Evolutionary conservation across 805 yeast genomes (phyloP).

Genomic region (Metschnikowia borealis): DNA sequence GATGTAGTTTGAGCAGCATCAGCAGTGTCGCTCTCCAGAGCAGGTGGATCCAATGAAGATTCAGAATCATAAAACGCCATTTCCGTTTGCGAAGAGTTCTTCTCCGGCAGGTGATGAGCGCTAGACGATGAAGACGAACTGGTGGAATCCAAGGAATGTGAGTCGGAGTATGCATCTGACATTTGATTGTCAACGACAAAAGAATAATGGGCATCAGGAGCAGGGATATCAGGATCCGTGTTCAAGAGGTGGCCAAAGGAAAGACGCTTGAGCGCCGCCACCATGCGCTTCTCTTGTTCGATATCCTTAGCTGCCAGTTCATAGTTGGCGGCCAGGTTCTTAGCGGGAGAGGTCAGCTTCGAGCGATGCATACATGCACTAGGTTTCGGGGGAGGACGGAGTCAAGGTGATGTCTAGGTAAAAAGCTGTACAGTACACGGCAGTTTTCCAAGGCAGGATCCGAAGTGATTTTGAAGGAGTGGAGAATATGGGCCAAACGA

Average conservation of each 20-base stretch:
- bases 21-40: background rate
- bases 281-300: slow-evolving; percentile 69
- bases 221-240: slow-evolving; percentile 71
- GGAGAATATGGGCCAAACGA: background rate
- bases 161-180: slow-evolving; percentile 4
- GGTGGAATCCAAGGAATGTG: background rate
- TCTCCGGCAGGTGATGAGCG: background rate
- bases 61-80: background rate
- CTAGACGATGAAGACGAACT: background rate
- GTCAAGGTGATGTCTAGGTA: background rate
- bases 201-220: slow-evolving; percentile 22
- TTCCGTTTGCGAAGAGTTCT: background rate
- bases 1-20: background rate
- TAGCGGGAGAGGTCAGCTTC: slow-evolving; percentile 12
- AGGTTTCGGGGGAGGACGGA: background rate
- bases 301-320: slow-evolving; percentile 68
- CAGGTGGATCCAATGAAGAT: background rate
- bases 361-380: slow-evolving; percentile 5
- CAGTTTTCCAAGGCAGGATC: background rate
- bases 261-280: slow-evolving; percentile 67
- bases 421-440: background rate
- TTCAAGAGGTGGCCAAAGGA: slow-evolving; percentile 61
- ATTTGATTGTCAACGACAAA: slow-evolving; percentile 9
- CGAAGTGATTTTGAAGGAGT: background rate
- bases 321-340: slow-evolving; percentile 20